phyloP scores from a whole-genome alignment of 352 stramenopile genomes.

The Pythium apleroticum region DNA sequence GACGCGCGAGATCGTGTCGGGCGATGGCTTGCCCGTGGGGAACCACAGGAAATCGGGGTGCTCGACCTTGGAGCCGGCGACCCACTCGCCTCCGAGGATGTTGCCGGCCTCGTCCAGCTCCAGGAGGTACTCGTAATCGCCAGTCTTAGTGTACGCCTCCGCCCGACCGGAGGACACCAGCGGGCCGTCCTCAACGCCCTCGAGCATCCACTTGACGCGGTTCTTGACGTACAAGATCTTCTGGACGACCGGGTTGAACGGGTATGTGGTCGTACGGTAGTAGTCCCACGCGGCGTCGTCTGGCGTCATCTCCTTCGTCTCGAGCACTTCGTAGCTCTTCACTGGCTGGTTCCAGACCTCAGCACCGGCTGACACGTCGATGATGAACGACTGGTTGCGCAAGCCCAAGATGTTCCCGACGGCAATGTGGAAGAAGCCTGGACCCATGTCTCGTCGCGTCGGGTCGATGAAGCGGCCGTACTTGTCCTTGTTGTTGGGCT shows the following conservation, averaged over 20 bases:
- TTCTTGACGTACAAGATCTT: constrained; percentile 23
- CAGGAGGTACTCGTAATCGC: constrained; percentile 20
- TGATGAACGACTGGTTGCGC: constrained; percentile 38
- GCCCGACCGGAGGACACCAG: constrained; percentile 4
- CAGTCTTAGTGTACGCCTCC: neutral
- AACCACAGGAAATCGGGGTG: constrained; percentile 26
- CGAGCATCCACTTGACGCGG: constrained; percentile 20
- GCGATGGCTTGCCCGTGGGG: constrained; percentile 1
- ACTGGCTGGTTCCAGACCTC: constrained; percentile 73
- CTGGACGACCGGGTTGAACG: constrained; percentile 14
- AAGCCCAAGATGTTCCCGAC: constrained; percentile 43
- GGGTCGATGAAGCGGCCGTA: constrained; percentile 24
- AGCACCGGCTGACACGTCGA: constrained; percentile 34
- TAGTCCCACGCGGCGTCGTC: constrained; percentile 9
- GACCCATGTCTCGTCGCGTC: constrained; percentile 46
- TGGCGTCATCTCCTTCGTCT: constrained; percentile 8
- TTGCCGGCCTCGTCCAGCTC: constrained; percentile 18
- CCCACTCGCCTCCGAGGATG: constrained; percentile 26
- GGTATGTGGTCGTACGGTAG: constrained; percentile 10
- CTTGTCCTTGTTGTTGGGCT: constrained; percentile 16
- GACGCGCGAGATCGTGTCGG: constrained; percentile 3
- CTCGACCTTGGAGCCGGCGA: neutral
- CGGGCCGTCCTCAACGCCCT: constrained; percentile 12
- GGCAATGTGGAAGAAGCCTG: constrained; percentile 35
- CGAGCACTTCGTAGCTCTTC: constrained; percentile 31